These are phyloP conservation scores for Acacia pycnantha DNA, from an alignment of 331 rosid species.

Conservation along the genomic window DNA sequence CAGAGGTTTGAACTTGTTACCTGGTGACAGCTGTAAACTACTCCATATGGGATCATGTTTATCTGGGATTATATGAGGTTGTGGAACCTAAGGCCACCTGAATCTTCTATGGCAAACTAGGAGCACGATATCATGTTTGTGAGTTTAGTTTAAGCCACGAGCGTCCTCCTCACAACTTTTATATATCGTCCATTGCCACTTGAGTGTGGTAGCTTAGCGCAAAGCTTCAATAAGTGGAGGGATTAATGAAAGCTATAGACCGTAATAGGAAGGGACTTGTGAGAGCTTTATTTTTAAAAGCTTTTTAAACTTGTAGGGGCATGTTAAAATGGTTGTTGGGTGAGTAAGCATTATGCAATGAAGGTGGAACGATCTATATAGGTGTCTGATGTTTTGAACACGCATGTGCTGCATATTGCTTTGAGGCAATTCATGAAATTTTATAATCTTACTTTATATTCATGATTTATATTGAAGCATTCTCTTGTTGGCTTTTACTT, in stretches of 20 bases:
- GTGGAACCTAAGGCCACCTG: neutral
- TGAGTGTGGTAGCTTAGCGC: neutral
- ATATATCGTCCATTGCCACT: neutral
- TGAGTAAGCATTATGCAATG: slow-evolving; percentile 1
- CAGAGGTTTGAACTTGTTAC: neutral
- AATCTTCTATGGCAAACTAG: neutral
- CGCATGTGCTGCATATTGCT: neutral
- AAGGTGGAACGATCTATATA: neutral
- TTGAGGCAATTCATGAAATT: neutral
- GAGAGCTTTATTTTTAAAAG: neutral
- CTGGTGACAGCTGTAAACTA: neutral
- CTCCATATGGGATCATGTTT: neutral
- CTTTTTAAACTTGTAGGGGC: neutral
- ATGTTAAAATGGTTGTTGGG: slow-evolving; percentile 1
- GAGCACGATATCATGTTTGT: neutral
- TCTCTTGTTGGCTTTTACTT: neutral
- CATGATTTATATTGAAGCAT: neutral
- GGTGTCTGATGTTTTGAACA: neutral
- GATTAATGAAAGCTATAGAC: neutral
- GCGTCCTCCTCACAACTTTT: neutral
- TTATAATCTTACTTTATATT: neutral
- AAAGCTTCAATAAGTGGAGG: no score
- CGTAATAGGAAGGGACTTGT: neutral
- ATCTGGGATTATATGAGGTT: neutral
- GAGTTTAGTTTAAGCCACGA: neutral